Base-by-base conservation (phyloP, 139 green algal species). In the Eudorina sp. region DNA sequence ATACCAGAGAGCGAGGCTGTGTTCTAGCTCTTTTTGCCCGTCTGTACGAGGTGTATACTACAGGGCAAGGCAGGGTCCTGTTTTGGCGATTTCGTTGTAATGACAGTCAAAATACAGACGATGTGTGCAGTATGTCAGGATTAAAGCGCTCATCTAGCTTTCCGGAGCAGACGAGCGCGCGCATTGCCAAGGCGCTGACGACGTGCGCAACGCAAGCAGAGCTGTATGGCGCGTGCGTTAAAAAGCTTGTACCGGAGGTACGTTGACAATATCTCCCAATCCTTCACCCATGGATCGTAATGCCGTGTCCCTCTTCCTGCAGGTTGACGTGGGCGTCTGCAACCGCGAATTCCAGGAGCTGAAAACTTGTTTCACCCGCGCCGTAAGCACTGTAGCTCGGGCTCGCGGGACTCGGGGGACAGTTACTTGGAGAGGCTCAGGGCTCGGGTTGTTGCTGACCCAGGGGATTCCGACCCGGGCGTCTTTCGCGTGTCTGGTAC, bases 261-360 rank as follows among this genome's bases (percentile, higher is more conserved):
- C 1, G 64, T 41, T 34, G 13, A 27, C 8, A 2, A 60, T 31
- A 40, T 3, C 0, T 55, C 41, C 1, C 11, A 45, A 11, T 36
- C n/a, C n/a, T n/a, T n/a, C n/a, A n/a, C n/a, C n/a, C n/a, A n/a
- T n/a, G n/a, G n/a, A n/a, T n/a, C n/a, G n/a, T n/a, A n/a, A n/a
- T n/a, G n/a, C n/a, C n/a, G n/a, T n/a, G 58, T 38, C 38, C 48
- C 48, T 48, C 31, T 11, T 48, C 34, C 11, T 18, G 4, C 43
- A 87, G 81, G 81, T 87, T 4, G 81, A 87, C 0, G n/a, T 41
- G 1, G 81, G 81, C 23, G 81, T 87, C 11, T 87, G 81, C 21
- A n/a, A 4, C 31, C 45, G 46, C 25, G 81, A 87, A 38, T 87
- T 87, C 23, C 43, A 87, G n/a, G 62, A 78, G 64, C 64, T 87